Percentiles rank a stretch among this genome's conserved stretches.
Evolutionary conservation across 495 filamentous ascomycete species (phyloP).

Genomic region (Diplogelasinospora grovesii): DNA sequence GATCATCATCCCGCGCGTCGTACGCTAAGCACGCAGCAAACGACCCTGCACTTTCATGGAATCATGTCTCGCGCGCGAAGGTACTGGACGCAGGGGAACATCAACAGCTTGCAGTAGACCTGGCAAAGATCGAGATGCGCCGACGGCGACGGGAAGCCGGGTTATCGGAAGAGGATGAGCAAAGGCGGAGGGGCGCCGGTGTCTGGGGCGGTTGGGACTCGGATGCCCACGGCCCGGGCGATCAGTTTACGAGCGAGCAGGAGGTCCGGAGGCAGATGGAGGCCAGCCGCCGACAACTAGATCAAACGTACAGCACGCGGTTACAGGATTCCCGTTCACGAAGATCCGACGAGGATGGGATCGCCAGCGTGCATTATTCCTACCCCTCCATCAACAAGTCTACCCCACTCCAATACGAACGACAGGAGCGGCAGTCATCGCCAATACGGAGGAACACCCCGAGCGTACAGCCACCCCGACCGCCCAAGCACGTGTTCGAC

Average conservation of each 20-base stretch:
- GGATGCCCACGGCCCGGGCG: constrained; percentile 4
- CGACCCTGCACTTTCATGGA: constrained; percentile 42
- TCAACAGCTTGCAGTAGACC: constrained; percentile 66
- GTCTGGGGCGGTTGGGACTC: constrained; percentile 56
- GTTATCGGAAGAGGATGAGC: constrained; percentile 48
- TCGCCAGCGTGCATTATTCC: constrained; percentile 25
- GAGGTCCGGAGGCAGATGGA: constrained; percentile 46
- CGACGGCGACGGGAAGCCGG: constrained; percentile 57
- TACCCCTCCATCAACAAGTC: constrained; percentile 47
- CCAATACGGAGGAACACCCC: constrained; percentile 8
- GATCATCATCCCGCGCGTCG: constrained; percentile 7
- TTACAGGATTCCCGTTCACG: not conserved
- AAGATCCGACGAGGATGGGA: constrained; percentile 1
- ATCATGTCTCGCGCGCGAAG: constrained; percentile 26
- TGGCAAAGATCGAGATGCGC: constrained; percentile 67
- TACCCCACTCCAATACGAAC: constrained; percentile 34
- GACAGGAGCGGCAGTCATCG: constrained; percentile 17
- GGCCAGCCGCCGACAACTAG: constrained; percentile 34
- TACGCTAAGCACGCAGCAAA: constrained; percentile 35
- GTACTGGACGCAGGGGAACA: constrained; percentile 63
- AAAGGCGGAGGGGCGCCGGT: constrained; percentile 51
- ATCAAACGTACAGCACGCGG: constrained; percentile 19
- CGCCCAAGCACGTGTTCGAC: not conserved
- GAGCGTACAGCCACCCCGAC: constrained; percentile 29
- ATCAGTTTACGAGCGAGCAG: constrained; percentile 31